A percentile compares a stretch with the other conserved stretches of the same genome.
Conservation (phyloP, 2,329 filamentous ascomycete species). For the Diaporthe australafricana region DNA sequence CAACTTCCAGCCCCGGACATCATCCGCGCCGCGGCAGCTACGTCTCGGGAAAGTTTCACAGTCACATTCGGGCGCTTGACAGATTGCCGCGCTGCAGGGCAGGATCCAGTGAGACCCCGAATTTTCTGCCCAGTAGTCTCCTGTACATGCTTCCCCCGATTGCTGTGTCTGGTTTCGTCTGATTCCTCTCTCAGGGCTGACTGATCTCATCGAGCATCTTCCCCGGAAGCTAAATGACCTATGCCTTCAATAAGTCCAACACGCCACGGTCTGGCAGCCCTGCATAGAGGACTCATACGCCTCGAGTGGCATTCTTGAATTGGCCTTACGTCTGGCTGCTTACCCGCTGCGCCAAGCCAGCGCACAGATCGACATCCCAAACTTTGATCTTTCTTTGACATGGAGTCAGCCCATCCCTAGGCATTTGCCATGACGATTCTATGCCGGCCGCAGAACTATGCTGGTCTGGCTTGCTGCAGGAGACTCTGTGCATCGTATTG, state of each 20-base stretch:
- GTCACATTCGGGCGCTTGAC: conserved; percentile 26
- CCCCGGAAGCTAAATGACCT: background rate
- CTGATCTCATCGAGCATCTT: background rate
- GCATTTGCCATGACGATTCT: background rate
- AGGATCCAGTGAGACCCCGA: conserved; percentile 10
- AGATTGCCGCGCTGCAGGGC: conserved; percentile 23
- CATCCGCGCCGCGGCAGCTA: conserved; percentile 14
- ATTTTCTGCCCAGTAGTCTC: conserved; percentile 2
- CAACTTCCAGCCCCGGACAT: conserved; percentile 9
- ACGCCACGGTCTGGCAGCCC: background rate
- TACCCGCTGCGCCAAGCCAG: conserved; percentile 11
- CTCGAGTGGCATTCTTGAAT: conserved; percentile 15
- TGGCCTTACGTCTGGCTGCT: background rate
- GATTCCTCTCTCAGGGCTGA: background rate
- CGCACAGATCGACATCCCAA: conserved; percentile 12
- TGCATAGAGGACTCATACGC: background rate
- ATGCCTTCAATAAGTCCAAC: background rate
- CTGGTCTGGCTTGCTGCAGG: background rate
- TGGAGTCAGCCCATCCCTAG: background rate
- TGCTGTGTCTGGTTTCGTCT: conserved; percentile 6
- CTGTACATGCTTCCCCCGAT: background rate
- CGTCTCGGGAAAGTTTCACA: conserved; percentile 26
- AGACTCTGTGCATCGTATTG: background rate
- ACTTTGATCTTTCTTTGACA: conserved; percentile 11
- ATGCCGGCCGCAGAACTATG: background rate